A percentile compares a stretch with the other conserved stretches of the same genome.
These are phyloP conservation scores for Nigrospora osmanthi DNA, from an alignment of 2,329 filamentous ascomycete genomes.

Conservation along the genomic window DNA sequence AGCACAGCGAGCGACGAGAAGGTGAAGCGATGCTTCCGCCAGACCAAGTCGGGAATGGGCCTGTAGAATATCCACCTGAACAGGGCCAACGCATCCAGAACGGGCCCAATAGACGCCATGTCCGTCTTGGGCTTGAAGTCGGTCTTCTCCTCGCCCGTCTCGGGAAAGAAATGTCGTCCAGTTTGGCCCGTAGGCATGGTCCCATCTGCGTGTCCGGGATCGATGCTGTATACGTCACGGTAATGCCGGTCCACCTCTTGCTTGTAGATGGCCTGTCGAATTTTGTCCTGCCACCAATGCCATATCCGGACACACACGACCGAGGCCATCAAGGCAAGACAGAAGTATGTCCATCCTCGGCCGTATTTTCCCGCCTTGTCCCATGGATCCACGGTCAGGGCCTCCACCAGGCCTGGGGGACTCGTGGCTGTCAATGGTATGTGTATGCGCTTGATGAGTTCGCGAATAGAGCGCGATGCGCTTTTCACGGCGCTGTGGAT, in stretches of 20 bases:
- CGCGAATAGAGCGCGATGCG: slow-evolving; percentile 17
- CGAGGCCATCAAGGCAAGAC: slow-evolving; percentile 59
- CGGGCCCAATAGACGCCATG: slow-evolving; percentile 62
- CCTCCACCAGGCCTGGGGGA: slow-evolving; percentile 53
- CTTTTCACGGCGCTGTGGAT: not conserved
- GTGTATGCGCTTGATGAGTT: slow-evolving; percentile 41
- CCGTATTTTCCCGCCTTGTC: slow-evolving; percentile 76
- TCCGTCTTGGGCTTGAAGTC: slow-evolving; percentile 60
- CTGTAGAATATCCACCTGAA: slow-evolving; percentile 86
- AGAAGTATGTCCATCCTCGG: slow-evolving; percentile 82
- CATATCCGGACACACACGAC: slow-evolving; percentile 69
- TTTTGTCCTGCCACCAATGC: slow-evolving; percentile 90
- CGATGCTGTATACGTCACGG: slow-evolving; percentile 41
- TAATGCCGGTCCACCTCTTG: slow-evolving; percentile 66
- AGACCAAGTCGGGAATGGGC: slow-evolving; percentile 66
- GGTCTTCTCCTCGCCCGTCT: slow-evolving; percentile 48
- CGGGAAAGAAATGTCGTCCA: slow-evolving; percentile 69
- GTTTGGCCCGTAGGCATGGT: slow-evolving; percentile 41
- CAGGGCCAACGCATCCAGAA: slow-evolving; percentile 76
- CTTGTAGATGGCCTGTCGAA: slow-evolving; percentile 82
- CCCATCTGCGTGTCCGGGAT: slow-evolving; percentile 37
- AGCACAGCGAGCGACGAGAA: slow-evolving; percentile 75
- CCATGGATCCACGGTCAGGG: slow-evolving; percentile 69
- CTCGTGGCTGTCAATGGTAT: slow-evolving; percentile 54
- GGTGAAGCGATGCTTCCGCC: slow-evolving; percentile 61